Percentiles rank a stretch among this genome's conserved stretches.
Evolutionary conservation across 2,329 filamentous ascomycete species (phyloP).

Genomic region (Exophiala sp.): DNA sequence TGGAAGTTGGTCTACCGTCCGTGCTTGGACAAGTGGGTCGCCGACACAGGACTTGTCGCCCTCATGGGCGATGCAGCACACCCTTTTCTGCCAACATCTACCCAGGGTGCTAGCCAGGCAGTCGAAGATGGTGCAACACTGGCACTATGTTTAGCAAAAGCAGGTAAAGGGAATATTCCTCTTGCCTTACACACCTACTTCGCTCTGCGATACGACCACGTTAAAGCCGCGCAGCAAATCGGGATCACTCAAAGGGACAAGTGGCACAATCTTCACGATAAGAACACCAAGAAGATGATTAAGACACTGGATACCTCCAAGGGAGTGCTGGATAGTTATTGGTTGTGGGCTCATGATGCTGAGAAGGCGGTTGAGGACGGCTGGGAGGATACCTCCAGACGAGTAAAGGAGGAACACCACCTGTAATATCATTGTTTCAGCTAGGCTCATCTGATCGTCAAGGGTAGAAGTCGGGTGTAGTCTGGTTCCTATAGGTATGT

Average conservation of each 20-base stretch:
- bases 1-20: constrained; percentile 32
- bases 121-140: constrained; percentile 43
- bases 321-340: constrained; percentile 10
- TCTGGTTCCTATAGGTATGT: too few relatives aligned
- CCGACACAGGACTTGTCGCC: constrained; percentile 27
- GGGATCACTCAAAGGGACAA: constrained; percentile 23
- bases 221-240: constrained; percentile 17
- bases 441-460: too few relatives aligned
- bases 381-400: constrained; percentile 2
- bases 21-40: constrained; percentile 25
- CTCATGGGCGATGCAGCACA: constrained; percentile 39
- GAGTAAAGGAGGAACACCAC: too few relatives aligned
- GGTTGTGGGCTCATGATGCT: constrained; percentile 9
- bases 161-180: constrained; percentile 11
- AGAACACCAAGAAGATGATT: constrained; percentile 6
- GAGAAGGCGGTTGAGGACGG: constrained; percentile 9
- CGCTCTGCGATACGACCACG: constrained; percentile 8
- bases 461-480: too few relatives aligned
- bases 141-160: constrained; percentile 15
- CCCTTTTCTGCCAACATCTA: constrained; percentile 41
- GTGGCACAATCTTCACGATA: constrained; percentile 23
- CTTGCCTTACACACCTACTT: constrained; percentile 11
- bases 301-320: constrained; percentile 5
- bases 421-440: too few relatives aligned
- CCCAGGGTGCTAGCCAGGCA: constrained; percentile 41